Evolutionary conservation across 352 stramenopile genomes (phyloP).

Genomic region (Pythium apleroticum): DNA sequence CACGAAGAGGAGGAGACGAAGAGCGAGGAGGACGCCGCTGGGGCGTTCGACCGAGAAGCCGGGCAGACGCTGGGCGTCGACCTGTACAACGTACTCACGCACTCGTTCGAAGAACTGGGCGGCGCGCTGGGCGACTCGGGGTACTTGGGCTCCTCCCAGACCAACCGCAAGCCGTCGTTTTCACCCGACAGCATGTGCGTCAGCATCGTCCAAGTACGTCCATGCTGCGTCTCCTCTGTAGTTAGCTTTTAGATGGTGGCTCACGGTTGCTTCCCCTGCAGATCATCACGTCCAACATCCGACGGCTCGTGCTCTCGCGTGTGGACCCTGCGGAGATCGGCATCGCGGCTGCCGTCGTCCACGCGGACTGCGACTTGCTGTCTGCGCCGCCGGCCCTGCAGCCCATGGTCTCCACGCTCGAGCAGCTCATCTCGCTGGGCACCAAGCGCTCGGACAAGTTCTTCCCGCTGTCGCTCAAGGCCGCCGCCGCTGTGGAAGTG

Average conservation of each 20-base stretch:
- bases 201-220: slow-evolving; percentile 54
- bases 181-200: slow-evolving; percentile 70
- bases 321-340: slow-evolving; percentile 77
- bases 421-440: slow-evolving; percentile 78
- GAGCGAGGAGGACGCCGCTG: background rate
- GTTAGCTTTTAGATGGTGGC: background rate
- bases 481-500: slow-evolving; percentile 79
- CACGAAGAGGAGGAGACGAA: slow-evolving; percentile 13
- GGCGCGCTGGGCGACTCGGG: slow-evolving; percentile 11
- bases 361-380: slow-evolving; percentile 48
- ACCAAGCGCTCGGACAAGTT: slow-evolving; percentile 80
- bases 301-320: slow-evolving; percentile 74
- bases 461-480: slow-evolving; percentile 81
- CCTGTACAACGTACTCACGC: slow-evolving; percentile 32
- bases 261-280: slow-evolving; percentile 22
- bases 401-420: slow-evolving; percentile 59
- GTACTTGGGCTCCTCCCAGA: slow-evolving; percentile 18
- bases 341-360: slow-evolving; percentile 39
- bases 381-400: slow-evolving; percentile 63
- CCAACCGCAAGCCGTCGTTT: slow-evolving; percentile 31
- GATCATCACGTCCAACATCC: slow-evolving; percentile 80
- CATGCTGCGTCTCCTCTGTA: background rate
- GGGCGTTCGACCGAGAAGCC: slow-evolving; percentile 20
- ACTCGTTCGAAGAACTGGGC: slow-evolving; percentile 30
- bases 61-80: slow-evolving; percentile 7